Percentiles rank a stretch among this genome's conserved stretches.
Evolutionary conservation across 192 early-diverging fungal genomes (phyloP).

Genomic region (Dissophora globulifera): DNA sequence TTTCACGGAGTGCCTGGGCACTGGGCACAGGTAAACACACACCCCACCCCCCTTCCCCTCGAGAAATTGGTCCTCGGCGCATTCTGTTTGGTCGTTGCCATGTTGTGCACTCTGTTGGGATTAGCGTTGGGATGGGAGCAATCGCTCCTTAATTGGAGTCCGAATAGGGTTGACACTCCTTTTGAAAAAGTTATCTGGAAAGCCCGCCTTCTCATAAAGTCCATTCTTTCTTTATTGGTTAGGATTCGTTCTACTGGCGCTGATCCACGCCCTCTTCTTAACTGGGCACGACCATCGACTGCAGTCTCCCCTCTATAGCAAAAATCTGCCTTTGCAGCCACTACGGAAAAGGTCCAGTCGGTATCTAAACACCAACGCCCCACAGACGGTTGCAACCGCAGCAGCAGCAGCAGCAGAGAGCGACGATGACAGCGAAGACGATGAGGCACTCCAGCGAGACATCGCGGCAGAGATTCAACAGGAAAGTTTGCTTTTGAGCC

Average conservation of each 20-base stretch:
- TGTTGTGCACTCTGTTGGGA: no score
- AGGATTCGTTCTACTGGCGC: slow-evolving; percentile 21
- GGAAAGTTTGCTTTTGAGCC: slow-evolving; percentile 13
- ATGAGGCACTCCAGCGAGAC: slow-evolving; percentile 22
- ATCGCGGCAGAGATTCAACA: slow-evolving; percentile 34
- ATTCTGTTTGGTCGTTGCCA: no score
- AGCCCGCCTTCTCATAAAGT: no score
- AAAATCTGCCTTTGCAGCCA: slow-evolving; percentile 41
- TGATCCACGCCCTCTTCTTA: slow-evolving; percentile 31
- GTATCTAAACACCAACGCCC: slow-evolving; percentile 23
- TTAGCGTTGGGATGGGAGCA: no score
- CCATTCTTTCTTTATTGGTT: no score
- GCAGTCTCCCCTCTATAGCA: slow-evolving; percentile 44
- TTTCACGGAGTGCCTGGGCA: slow-evolving; percentile 34
- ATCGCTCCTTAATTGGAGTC: no score
- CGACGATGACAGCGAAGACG: slow-evolving; percentile 45
- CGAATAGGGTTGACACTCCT: no score
- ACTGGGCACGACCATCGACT: slow-evolving; percentile 39
- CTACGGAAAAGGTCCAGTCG: slow-evolving; percentile 40
- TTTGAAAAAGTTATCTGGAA: no score
- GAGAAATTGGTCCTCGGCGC: no score
- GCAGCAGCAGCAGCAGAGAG: slow-evolving; percentile 25
- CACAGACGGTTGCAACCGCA: slow-evolving; percentile 4
- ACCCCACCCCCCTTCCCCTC: no score
- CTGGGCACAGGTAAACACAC: slow-evolving; percentile 47